Conservation (phyloP, 306 rosid species). For the Lathyrus oleraceus region DNA sequence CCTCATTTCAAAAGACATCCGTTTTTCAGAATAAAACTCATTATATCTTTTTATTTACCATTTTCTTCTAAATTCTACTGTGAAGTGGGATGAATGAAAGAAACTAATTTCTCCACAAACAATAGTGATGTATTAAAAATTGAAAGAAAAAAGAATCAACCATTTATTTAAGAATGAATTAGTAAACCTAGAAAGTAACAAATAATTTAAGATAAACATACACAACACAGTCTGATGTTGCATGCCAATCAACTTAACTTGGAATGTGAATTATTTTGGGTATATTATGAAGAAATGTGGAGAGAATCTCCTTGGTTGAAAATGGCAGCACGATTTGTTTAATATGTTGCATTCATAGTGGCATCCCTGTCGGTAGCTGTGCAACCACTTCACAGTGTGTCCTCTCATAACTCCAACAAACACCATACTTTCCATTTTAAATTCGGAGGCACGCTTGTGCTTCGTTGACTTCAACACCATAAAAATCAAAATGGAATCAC, state of each 20-base stretch:
- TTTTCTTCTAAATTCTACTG: no score
- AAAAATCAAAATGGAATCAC: conserved; percentile 27
- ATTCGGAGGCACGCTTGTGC: conserved; percentile 34
- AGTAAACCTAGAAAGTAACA: no score
- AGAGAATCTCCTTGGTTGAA: conserved; percentile 29
- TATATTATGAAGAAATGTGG: not conserved
- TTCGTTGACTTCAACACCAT: conserved; percentile 33
- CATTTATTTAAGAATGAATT: no score
- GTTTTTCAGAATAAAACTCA: no score
- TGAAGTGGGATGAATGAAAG: no score
- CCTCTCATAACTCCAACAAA: conserved; percentile 29
- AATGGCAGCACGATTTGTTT: not conserved
- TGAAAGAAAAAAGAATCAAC: no score
- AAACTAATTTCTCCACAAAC: no score
- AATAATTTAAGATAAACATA: no score
- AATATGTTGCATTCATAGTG: conserved; percentile 28
- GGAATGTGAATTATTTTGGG: not conserved
- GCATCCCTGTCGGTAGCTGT: conserved; percentile 27
- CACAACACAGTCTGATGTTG: not conserved
- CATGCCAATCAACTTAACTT: not conserved
- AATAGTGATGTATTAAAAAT: no score
- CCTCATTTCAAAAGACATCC: no score
- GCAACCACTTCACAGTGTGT: conserved; percentile 1
- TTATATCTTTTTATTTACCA: no score
- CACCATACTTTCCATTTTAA: conserved; percentile 6